Evolutionary conservation across 208 protist species (phyloP), one percentile per base, ranked within the genome.

Genomic region (Acanthamoeba royreba): DNA sequence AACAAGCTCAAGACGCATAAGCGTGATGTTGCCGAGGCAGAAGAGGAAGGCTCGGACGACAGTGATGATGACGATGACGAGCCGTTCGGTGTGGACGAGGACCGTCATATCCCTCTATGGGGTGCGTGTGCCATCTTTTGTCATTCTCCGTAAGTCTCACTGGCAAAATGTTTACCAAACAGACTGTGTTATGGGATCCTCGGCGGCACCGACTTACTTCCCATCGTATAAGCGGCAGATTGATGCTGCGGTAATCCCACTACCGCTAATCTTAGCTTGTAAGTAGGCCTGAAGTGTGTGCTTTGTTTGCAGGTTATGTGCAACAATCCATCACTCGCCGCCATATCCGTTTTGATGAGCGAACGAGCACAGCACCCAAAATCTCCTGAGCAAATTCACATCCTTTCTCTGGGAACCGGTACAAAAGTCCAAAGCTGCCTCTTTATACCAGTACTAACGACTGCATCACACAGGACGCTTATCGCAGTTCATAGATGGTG

Each of bases 391-490:
- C 31, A 90, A 42, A 90, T 90, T 52, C 83, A 90, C 83, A 15
- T 90, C 83, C 83, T 90, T 52, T 90, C 83, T 42, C 53, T 90
- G 38, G 83, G 83, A 28, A 90, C 83, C 83, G 83, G 63, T 74
- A 13, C 33, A 28, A 35, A 13, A 9, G 19, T 25, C 63, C 63
- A 9, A 17, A 13, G 9, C 33, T 25, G 19, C 33, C 33, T 40
- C 63, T 74, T 74, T 61, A 17, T 61, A 61, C 17, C 52, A 28
- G 52, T 61, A 28, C 22, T 61, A 28, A 28, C 17, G 25, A 61
- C 17, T 28, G 25, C 52, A 61, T 28, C 17, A 28, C 22, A 25
- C 22, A 74, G 63, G 83, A 9, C 83, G 83, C 8, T 42, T 90
- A 52, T 69, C 83, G 53, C 83, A 90, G 83, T 90, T 72, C 83